A percentile compares a stretch with the other conserved stretches of the same genome.
These are phyloP conservation scores for Boletus subcaerulescens DNA, from an alignment of 768 basidiomycete genomes.

Conservation along the genomic window DNA sequence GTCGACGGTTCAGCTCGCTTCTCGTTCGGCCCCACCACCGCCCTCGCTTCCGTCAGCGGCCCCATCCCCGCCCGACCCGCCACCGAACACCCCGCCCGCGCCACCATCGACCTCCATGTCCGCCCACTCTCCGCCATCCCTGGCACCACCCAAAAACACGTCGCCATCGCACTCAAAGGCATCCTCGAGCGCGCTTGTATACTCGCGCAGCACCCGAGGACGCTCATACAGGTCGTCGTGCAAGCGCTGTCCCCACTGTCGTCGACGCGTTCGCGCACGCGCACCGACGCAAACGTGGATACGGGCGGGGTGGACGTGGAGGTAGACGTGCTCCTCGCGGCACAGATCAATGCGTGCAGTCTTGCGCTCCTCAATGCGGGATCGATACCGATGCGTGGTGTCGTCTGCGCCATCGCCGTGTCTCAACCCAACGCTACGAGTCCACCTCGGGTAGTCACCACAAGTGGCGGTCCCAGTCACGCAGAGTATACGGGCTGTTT, in stretches of 20 bases:
- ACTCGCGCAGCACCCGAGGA: conserved; percentile 67
- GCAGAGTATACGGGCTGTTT: conserved; percentile 57
- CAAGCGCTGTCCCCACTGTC: conserved; percentile 47
- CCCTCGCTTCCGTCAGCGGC: conserved; percentile 73
- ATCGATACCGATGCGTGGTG: conserved; percentile 71
- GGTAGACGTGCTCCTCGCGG: conserved; percentile 48
- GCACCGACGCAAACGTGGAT: not conserved
- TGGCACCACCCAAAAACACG: conserved; percentile 63
- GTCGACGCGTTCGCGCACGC: not conserved
- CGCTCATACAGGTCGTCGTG: conserved; percentile 73
- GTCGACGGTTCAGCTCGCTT: conserved; percentile 79
- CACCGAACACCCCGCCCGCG: conserved; percentile 65
- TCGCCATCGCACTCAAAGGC: conserved; percentile 51
- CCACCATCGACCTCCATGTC: conserved; percentile 71
- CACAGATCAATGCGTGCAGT: conserved; percentile 68
- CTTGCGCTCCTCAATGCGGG: conserved; percentile 67
- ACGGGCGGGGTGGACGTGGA: not conserved
- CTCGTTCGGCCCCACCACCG: conserved; percentile 33
- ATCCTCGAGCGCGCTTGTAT: conserved; percentile 61
- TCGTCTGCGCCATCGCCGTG: conserved; percentile 67
- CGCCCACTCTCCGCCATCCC: conserved; percentile 69
- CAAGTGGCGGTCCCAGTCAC: conserved; percentile 32
- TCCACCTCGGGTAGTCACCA: conserved; percentile 41
- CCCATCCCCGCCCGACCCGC: conserved; percentile 74
- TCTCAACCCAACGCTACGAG: conserved; percentile 31